A percentile compares a stretch with the other conserved stretches of the same genome.
phyloP scores from a whole-genome alignment of 2,329 filamentous ascomycete species.

The Macroventuria anomochaeta region DNA sequence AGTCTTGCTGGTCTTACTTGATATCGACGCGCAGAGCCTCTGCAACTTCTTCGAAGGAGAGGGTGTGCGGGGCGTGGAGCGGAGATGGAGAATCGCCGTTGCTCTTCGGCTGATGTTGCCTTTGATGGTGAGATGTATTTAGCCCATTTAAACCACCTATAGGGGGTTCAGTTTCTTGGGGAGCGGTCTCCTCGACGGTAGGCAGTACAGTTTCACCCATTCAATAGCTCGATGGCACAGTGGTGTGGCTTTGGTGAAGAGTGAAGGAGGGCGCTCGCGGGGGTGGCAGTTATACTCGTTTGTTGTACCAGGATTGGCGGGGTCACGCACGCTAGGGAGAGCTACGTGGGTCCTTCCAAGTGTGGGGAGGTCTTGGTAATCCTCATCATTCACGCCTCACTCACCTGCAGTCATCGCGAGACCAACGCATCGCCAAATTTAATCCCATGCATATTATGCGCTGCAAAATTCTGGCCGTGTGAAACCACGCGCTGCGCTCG shows the following conservation, averaged over 20 bases:
- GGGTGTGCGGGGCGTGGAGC: constrained; percentile 46
- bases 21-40: constrained; percentile 46
- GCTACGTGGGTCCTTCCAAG: constrained; percentile 40
- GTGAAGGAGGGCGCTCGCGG: constrained; percentile 27
- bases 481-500: constrained; percentile 3
- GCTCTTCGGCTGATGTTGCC: constrained; percentile 32
- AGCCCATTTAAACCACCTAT: constrained; percentile 49
- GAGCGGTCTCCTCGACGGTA: constrained; percentile 51
- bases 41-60: constrained; percentile 46
- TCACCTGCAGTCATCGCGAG: constrained; percentile 19
- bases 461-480: constrained; percentile 13
- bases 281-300: constrained; percentile 43
- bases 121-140: constrained; percentile 30
- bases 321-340: constrained; percentile 38
- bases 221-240: constrained; percentile 49
- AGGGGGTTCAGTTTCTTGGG: constrained; percentile 51
- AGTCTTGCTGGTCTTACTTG: constrained; percentile 31
- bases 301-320: constrained; percentile 33
- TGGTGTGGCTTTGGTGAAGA: constrained; percentile 40
- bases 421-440: constrained; percentile 4
- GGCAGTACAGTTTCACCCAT: constrained; percentile 51
- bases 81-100: constrained; percentile 28
- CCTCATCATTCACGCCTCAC: constrained; percentile 28
- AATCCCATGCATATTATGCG: constrained; percentile 13
- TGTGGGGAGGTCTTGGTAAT: constrained; percentile 24